Conservation (phyloP, 768 basidiomycete species). For the Mrakia frigida region DNA sequence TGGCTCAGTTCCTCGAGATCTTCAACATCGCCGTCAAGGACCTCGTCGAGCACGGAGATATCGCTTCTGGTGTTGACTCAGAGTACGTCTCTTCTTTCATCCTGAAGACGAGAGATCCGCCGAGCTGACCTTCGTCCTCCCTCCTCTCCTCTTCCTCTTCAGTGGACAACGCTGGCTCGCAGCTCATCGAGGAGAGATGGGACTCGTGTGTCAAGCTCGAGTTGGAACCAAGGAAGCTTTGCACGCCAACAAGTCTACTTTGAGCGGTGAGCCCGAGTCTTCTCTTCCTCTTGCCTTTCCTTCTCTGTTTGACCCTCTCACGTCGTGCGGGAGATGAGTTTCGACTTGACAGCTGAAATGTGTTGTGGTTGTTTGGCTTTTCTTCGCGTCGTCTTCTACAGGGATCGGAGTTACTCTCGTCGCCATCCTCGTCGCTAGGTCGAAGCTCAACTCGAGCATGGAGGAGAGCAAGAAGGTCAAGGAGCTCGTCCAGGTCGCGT, state of each 20-base stretch:
- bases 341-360: too few relatives aligned
- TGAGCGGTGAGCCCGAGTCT: slow-evolving; percentile 60
- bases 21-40: slow-evolving; percentile 76
- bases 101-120: background rate
- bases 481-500: slow-evolving; percentile 69
- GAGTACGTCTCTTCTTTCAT: slow-evolving; percentile 51
- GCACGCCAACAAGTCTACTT: slow-evolving; percentile 60
- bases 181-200: slow-evolving; percentile 63
- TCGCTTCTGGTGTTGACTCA: slow-evolving; percentile 60
- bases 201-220: slow-evolving; percentile 60
- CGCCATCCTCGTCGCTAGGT: slow-evolving; percentile 43
- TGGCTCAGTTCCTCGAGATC: slow-evolving; percentile 48
- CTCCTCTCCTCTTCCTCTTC: background rate
- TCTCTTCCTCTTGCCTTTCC: slow-evolving; percentile 18
- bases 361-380: too few relatives aligned
- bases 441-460: slow-evolving; percentile 52
- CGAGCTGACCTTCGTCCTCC: background rate
- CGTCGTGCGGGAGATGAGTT: too few relatives aligned
- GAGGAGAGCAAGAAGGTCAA: slow-evolving; percentile 62
- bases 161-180: slow-evolving; percentile 73
- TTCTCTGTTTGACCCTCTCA: slow-evolving; percentile 34
- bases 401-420: slow-evolving; percentile 42
- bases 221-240: slow-evolving; percentile 64
- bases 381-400: slow-evolving; percentile 35
- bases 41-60: slow-evolving; percentile 65